A percentile compares a stretch with the other conserved stretches of the same genome.
These are phyloP conservation scores for Talaromyces funiculosus DNA, from an alignment of 2,329 filamentous ascomycete species.

Conservation along the genomic window DNA sequence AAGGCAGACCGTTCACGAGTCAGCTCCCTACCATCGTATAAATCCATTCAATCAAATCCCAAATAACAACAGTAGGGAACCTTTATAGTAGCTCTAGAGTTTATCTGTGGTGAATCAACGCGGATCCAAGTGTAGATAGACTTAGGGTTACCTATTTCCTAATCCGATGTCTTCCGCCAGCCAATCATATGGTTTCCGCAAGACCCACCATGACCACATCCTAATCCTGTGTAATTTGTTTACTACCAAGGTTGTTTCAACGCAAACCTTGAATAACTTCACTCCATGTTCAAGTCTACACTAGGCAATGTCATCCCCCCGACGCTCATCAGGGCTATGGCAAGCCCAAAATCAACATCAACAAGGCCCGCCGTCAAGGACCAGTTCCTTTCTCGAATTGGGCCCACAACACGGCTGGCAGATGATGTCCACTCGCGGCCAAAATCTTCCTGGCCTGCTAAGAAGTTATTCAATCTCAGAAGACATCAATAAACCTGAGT, in stretches of 20 bases:
- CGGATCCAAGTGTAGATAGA: background rate
- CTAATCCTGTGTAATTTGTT: background rate
- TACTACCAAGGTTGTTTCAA: background rate
- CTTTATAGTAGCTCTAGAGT: background rate
- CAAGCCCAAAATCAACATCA: background rate
- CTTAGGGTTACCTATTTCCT: background rate
- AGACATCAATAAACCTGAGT: background rate
- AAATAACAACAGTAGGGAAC: background rate
- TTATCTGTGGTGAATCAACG: background rate
- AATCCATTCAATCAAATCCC: background rate
- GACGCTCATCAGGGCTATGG: background rate
- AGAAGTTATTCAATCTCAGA: slow-evolving; percentile 17
- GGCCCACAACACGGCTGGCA: slow-evolving; percentile 30
- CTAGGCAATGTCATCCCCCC: slow-evolving; percentile 5
- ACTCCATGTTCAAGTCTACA: background rate
- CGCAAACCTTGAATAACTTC: background rate
- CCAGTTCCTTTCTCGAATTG: slow-evolving; percentile 22
- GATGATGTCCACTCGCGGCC: slow-evolving; percentile 36
- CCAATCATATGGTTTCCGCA: background rate
- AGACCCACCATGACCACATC: background rate
- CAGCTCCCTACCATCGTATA: background rate
- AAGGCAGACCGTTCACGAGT: background rate
- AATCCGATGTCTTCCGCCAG: background rate
- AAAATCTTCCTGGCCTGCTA: slow-evolving; percentile 30
- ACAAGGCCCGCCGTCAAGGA: background rate